phyloP scores from a whole-genome alignment of 2,329 filamentous ascomycete genomes.

The Fusarium globosum region DNA sequence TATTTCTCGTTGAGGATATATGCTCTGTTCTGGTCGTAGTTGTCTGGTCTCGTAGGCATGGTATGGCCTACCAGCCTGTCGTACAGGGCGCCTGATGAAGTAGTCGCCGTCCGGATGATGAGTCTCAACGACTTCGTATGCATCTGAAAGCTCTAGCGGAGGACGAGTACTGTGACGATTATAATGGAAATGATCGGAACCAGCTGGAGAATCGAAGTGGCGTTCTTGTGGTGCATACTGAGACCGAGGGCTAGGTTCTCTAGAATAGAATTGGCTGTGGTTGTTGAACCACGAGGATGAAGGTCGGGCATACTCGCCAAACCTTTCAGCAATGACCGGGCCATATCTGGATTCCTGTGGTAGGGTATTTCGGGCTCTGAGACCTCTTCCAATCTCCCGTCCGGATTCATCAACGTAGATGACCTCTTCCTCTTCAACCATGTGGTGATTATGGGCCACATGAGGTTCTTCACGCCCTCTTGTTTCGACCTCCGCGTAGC shows the following conservation, averaged over 20 bases:
- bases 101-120: conserved; percentile 59
- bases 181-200: conserved; percentile 17
- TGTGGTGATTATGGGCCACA: conserved; percentile 6
- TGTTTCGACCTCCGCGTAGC: conserved; percentile 9
- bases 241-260: conserved; percentile 11
- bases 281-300: conserved; percentile 19
- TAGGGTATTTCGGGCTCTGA: conserved; percentile 31
- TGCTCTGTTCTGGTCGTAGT: conserved; percentile 15
- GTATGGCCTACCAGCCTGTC: conserved; percentile 42
- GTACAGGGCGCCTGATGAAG: conserved; percentile 56
- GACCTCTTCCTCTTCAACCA: conserved; percentile 40
- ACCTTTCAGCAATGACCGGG: conserved; percentile 6
- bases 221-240: conserved; percentile 19
- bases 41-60: conserved; percentile 42
- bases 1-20: conserved; percentile 16
- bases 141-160: conserved; percentile 39
- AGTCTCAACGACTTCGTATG: conserved; percentile 60
- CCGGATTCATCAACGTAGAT: conserved; percentile 43
- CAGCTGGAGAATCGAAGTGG: conserved; percentile 10
- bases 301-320: conserved; percentile 5
- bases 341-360: conserved; percentile 16
- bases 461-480: background rate
- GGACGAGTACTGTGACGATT: conserved; percentile 8
- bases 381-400: conserved; percentile 38
- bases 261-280: conserved; percentile 16